Evolutionary conservation across 495 filamentous ascomycete genomes (phyloP), one percentile per base, ranked within the genome.

Genomic region (Xylaria telfairii): DNA sequence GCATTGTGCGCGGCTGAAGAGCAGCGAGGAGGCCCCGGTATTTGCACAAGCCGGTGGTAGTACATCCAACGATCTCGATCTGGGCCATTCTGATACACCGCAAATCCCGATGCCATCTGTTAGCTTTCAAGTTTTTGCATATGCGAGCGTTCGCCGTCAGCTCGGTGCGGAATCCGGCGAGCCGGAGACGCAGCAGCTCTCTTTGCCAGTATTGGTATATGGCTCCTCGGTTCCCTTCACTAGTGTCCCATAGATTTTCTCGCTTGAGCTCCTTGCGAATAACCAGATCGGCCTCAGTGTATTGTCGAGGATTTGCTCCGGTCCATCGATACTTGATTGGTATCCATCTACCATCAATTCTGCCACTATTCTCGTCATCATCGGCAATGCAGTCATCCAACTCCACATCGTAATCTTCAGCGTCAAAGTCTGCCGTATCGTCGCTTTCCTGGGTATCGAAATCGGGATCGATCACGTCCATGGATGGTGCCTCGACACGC

Each of bases 31-130:
- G 81, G 2, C 82, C 89, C 21, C 95, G 88, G 71, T 96, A 95
- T 74, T 98, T 98, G 75, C 90, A 93, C n/a, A 98, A 77, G 4
- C 96, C 96, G 0, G 95, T 87, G 0, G 83, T 87, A 0, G 85
- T 88, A 62, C 85, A 86, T n/a, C 85, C 85, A 26, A 88, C 77
- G 41, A 87, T 77, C 49, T 85, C 76, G 34, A 84, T 76, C 2
- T 53, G 28, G 32, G 73, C 49, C 2, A 47, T 59, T 15, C 65
- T 62, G 17, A 83, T 75, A 19, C 83, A 71, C 21, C 72, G 62
- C 0, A 73, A 72, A 63, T 85, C 79, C 17, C 72, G 76, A 21
- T 73, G 56, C 71, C 74, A 80, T n/a, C 71, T 79, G 47, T 70
- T 73, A 6, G 73, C 71, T 69, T 81, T 82, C 47, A 79, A 67